Evolutionary conservation across 352 stramenopile species (phyloP).

Genomic region (Achlya hypogyna): DNA sequence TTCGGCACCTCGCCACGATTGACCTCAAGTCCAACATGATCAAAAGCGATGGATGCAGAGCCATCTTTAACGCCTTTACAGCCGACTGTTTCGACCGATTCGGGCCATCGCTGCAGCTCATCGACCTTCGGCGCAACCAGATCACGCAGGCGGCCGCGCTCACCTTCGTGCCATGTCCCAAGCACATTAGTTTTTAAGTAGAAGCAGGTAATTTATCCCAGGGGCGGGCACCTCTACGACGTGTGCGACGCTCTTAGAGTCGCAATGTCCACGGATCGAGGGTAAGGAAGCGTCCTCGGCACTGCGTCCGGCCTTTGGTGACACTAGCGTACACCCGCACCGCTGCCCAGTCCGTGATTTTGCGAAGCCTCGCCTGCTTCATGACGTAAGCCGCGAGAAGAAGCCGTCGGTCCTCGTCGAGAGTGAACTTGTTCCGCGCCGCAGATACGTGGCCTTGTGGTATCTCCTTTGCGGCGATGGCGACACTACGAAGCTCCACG

Average conservation of each 20-base stretch:
- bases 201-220: too few relatives aligned
- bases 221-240: too few relatives aligned
- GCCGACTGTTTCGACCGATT: constrained; percentile 36
- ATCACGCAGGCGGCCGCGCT: constrained; percentile 12
- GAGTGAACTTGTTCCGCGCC: background rate
- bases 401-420: background rate
- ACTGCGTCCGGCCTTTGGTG: background rate
- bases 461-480: too few relatives aligned
- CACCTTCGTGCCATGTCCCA: constrained; percentile 13
- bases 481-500: background rate
- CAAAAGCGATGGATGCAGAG: constrained; percentile 42
- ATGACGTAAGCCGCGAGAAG: background rate
- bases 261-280: too few relatives aligned
- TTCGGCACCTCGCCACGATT: constrained; percentile 33
- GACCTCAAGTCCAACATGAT: constrained; percentile 61
- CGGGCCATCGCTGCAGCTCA: constrained; percentile 48
- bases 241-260: background rate
- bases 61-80: constrained; percentile 66
- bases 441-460: background rate
- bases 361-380: background rate
- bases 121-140: constrained; percentile 53
- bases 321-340: too few relatives aligned
- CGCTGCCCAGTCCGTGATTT: background rate
- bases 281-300: background rate
- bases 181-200: constrained; percentile 19